Conservation (phyloP, 352 stramenopile species). For the Blastocystis sp. region DNA sequence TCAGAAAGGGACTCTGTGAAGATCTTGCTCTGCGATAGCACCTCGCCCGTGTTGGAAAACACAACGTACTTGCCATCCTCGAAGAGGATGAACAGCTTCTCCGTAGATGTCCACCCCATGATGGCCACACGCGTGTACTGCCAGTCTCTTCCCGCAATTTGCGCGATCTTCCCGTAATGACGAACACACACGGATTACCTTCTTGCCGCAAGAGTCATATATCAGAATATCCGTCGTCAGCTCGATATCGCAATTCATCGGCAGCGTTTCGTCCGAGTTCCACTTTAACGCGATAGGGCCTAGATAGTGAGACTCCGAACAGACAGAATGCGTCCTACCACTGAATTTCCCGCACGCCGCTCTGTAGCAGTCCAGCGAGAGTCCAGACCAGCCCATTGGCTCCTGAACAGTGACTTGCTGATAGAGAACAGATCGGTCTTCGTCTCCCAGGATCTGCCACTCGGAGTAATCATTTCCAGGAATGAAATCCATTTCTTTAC, state of each 20-base stretch:
- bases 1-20: constrained; percentile 38
- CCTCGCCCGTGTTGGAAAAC: constrained; percentile 39
- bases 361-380: constrained; percentile 57
- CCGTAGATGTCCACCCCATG: constrained; percentile 57
- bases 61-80: constrained; percentile 66
- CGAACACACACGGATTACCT: neutral
- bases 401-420: constrained; percentile 71
- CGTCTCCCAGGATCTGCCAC: constrained; percentile 67
- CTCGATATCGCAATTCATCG: constrained; percentile 51
- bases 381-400: constrained; percentile 70
- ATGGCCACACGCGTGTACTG: constrained; percentile 50
- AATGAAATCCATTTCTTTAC: constrained; percentile 72
- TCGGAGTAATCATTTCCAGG: constrained; percentile 71
- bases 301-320: neutral
- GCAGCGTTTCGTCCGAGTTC: constrained; percentile 65
- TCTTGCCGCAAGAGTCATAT: constrained; percentile 70
- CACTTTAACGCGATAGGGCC: constrained; percentile 62
- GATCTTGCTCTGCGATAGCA: constrained; percentile 31
- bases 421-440: constrained; percentile 67
- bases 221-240: constrained; percentile 69
- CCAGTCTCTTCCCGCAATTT: constrained; percentile 68
- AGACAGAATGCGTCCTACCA: neutral
- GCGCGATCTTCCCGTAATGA: constrained; percentile 41
- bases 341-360: constrained; percentile 64
- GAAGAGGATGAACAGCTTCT: constrained; percentile 71